Base-by-base conservation (phyloP, 768 basidiomycete genomes). In the Tricholomella constricta region DNA sequence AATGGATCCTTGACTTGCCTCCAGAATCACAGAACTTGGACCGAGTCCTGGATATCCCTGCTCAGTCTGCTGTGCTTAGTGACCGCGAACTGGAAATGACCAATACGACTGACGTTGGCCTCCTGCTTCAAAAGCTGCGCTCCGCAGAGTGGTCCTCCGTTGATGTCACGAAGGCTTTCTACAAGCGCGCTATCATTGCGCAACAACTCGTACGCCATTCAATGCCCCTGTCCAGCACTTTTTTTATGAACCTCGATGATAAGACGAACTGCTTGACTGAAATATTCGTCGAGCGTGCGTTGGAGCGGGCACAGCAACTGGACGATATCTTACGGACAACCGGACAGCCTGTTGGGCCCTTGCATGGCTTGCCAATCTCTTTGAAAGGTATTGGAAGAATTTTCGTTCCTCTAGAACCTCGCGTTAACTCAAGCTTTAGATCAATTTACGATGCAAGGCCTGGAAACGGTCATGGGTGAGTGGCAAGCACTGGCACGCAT, bases 151-250 rank as follows among this genome's bases (percentile, higher is more conserved):
- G 81, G 80, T 73, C 82, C 1, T 76, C 84, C 1, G 77, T 82
- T 2, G 77, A 79, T 19, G 85, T 86, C 6, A 82, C 82, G 0
- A 77, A 69, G 0, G 84, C 86, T 0, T 88, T 81, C 65, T 84
- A 78, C 66, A 86, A 87, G 63, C 73, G 85, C 7, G 87, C 87
- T 1, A 76, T 85, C 29, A 63, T 89, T 25, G 86, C 86, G 2
- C 86, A 89, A 11, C 85, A 88, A 62, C 66, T 88, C 26, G 84
- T 85, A 58, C 57, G 74, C 61, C 36, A 17, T 20, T 54, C 17
- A 6, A 17, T 32, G 20, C 19, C 31, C 31, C 27, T 34, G 29
- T 10, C 9, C 27, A 1, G 23, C 48, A 37, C 10, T 8, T 41
- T 12, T 0, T 29, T 35, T 46, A 42, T 56, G 26, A 55, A 17